Conservation (phyloP, 139 green algal genomes). For the Gonium pectorale region DNA sequence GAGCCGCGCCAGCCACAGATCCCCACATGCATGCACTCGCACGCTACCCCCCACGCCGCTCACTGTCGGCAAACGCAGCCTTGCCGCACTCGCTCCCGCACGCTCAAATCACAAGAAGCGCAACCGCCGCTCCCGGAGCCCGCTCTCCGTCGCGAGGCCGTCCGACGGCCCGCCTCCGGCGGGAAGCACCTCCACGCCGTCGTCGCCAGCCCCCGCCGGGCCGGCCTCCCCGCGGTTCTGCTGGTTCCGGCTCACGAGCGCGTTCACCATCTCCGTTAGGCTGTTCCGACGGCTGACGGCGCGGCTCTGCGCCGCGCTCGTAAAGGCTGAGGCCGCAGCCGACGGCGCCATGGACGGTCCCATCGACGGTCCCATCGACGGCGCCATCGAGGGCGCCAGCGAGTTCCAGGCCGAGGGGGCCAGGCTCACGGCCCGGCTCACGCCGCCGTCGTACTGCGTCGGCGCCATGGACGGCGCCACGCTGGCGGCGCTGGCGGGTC, state of each 20-base stretch:
- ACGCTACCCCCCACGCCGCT: too few species aligned
- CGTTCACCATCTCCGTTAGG: background rate
- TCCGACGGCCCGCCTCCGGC: too few species aligned
- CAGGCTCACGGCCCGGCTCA: background rate
- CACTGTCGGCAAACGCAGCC: too few species aligned
- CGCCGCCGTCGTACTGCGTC: background rate
- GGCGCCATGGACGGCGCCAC: background rate
- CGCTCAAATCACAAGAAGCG: background rate
- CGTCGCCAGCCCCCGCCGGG: background rate
- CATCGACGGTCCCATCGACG: background rate
- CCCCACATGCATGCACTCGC: too few species aligned
- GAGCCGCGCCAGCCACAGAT: too few species aligned
- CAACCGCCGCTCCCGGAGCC: background rate
- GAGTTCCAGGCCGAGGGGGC: background rate
- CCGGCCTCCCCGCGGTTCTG: background rate
- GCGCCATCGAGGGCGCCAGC: background rate
- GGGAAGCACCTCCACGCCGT: background rate
- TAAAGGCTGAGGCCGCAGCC: background rate
- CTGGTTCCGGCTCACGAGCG: too few species aligned
- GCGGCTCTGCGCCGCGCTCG: background rate
- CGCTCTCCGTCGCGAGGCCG: background rate
- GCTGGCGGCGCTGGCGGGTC: background rate
- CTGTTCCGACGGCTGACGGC: background rate
- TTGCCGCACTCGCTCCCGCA: too few species aligned
- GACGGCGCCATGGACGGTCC: background rate